Evolutionary conservation across 2,329 filamentous ascomycete species (phyloP), one percentile per base, ranked within the genome.

Genomic region (Xylariaceae sp.): DNA sequence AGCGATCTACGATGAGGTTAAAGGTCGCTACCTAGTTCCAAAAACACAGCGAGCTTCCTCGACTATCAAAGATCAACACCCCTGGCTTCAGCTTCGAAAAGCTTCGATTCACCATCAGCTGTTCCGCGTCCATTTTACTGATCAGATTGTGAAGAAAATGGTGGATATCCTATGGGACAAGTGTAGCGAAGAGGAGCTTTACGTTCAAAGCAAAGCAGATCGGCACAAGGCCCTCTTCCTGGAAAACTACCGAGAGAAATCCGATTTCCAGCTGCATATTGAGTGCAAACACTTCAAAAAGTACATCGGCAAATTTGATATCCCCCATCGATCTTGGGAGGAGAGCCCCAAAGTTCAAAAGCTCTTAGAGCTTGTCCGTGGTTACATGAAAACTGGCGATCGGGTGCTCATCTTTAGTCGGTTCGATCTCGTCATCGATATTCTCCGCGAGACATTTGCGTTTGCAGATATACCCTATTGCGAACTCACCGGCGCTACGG

Each of bases 321-420:
- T 83, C 19, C 72, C 76, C 0, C 62, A 76, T 1, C 67, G 71
- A 0, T 75, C 77, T 1, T 81, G 80, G 73, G 72, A 82, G 61
- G 71, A 83, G 49, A 79, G 87, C 42, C 94, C 92, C 50, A 99
- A 99, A 67, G 85, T 97, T n/a, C 73, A 83, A 56, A 86, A 87
- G 58, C 80, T 97, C 22, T 76, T 90, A 22, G 79, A 87, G 59
- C 77, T 99, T 11, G 76, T 99, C 1, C 73, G 76, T 11, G 70
- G 77, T 12, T 96, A 90, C 69, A 85, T 85, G 57, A 72, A 78
- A 52, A 90, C 90, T 45, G 92, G 91, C 3, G 91, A 96, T 66
- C 85, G 92, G 4, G 85, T 89, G 1, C 78, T 99, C 2, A 83
- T 99, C 19, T 99, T 99, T 71, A 95, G 87, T 41, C 90, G 96